These are phyloP conservation scores for Epichloe typhina DNA, from an alignment of 2,329 filamentous ascomycete genomes.

Conservation along the genomic window DNA sequence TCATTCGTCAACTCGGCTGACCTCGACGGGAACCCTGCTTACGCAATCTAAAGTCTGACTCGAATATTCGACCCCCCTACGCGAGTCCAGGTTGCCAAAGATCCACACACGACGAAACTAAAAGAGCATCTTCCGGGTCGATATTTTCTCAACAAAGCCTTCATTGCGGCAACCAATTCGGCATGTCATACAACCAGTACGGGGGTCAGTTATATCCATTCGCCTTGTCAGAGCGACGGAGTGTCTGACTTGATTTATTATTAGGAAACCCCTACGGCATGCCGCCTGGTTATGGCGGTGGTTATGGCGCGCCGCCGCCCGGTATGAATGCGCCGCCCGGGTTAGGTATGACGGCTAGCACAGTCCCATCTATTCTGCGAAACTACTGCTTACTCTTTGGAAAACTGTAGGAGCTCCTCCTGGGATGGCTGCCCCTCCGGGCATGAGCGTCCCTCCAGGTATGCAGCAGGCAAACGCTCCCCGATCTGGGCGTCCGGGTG, in stretches of 20 bases:
- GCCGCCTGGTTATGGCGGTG: slow-evolving; percentile 55
- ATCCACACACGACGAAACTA: neutral
- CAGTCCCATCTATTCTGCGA: neutral
- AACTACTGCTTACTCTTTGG: neutral
- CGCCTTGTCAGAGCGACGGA: neutral
- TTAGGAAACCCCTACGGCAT: slow-evolving; percentile 51
- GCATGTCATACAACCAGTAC: slow-evolving; percentile 50
- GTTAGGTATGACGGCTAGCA: slow-evolving; percentile 49
- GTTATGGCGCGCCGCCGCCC: slow-evolving; percentile 49
- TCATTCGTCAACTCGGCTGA: neutral
- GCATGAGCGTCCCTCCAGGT: slow-evolving; percentile 69
- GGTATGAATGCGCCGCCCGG: slow-evolving; percentile 69
- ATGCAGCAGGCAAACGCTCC: slow-evolving; percentile 62
- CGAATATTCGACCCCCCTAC: neutral
- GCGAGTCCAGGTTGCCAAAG: neutral
- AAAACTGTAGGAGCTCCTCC: slow-evolving; percentile 51
- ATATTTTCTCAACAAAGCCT: neutral
- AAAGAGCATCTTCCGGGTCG: neutral
- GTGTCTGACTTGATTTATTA: neutral
- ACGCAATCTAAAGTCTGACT: neutral
- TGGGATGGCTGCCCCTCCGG: slow-evolving; percentile 65
- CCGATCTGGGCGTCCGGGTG: slow-evolving; percentile 67
- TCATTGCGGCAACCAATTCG: slow-evolving; percentile 3
- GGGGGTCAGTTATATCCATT: slow-evolving; percentile 28
- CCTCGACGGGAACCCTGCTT: neutral